Evolutionary conservation across 2,329 filamentous ascomycete species (phyloP).

Genomic region (Botrytis tulipae): DNA sequence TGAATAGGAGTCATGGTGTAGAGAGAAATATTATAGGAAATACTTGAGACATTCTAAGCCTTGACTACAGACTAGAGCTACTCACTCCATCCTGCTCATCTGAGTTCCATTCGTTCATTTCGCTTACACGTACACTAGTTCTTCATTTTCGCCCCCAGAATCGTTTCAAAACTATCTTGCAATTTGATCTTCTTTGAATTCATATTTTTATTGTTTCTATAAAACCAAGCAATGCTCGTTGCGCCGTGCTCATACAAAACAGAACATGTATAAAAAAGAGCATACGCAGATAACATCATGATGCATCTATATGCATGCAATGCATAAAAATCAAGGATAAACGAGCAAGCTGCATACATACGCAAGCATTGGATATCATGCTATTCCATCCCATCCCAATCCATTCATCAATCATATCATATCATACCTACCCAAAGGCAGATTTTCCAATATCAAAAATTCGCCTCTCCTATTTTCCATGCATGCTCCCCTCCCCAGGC

Average conservation of each 20-base stretch:
- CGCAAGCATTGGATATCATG: conserved; percentile 12
- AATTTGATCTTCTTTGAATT: not conserved
- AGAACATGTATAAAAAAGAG: not conserved
- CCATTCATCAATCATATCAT: conserved; percentile 7
- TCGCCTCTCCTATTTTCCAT: not conserved
- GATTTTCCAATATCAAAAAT: not conserved
- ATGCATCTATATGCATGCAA: not conserved
- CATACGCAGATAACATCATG: not conserved
- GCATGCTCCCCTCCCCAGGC: not conserved
- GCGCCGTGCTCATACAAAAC: not conserved
- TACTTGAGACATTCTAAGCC: not conserved
- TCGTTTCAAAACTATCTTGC: not conserved
- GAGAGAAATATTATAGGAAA: not conserved
- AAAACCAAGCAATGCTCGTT: not conserved
- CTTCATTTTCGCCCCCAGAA: not conserved
- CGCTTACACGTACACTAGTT: not conserved
- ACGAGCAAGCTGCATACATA: not conserved
- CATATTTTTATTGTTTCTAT: conserved; percentile 3
- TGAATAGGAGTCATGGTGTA: not conserved
- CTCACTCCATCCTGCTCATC: not conserved
- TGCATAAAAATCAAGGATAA: not conserved
- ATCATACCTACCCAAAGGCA: not conserved
- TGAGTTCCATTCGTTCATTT: not conserved
- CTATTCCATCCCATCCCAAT: conserved; percentile 3
- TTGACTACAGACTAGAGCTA: not conserved